Percentiles rank a stretch among this genome's conserved stretches.
phyloP scores from a whole-genome alignment of 1,284 basidiomycete species.

The Stygiomarasmius scandens region DNA sequence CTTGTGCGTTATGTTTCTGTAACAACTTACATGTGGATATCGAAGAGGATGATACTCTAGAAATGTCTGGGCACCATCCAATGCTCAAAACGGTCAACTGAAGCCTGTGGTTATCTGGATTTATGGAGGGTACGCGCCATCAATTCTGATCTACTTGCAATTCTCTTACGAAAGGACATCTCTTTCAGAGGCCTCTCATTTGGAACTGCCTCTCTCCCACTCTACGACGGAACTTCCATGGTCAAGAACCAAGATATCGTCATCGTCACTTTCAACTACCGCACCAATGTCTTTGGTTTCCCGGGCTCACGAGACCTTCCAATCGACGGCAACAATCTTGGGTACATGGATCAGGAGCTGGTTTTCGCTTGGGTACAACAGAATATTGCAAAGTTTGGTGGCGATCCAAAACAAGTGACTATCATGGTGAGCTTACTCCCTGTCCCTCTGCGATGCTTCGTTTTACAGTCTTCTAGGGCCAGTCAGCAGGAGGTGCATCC shows the following conservation, averaged over 20 bases:
- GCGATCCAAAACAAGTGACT: conserved; percentile 22
- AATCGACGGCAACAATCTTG: conserved; percentile 18
- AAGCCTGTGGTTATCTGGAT: conserved; percentile 12
- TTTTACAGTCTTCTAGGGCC: neutral
- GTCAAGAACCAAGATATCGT: conserved; percentile 22
- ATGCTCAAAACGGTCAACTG: neutral
- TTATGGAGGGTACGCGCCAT: conserved; percentile 6
- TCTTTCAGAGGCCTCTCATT: conserved; percentile 1
- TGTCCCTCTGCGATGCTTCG: neutral
- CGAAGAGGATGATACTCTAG: neutral
- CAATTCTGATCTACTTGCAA: too few species aligned
- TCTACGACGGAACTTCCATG: conserved; percentile 18
- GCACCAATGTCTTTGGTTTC: conserved; percentile 24
- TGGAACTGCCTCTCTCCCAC: conserved; percentile 10
- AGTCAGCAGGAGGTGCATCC: conserved; percentile 21
- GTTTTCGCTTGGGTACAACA: conserved; percentile 23
- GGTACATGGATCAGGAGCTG: conserved; percentile 24
- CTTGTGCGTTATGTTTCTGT: conserved; percentile 7
- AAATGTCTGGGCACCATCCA: conserved; percentile 12
- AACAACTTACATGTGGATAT: neutral
- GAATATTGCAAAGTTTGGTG: conserved; percentile 24
- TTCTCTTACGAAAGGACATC: too few species aligned
- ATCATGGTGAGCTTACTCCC: conserved; percentile 16
- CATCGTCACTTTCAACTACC: conserved; percentile 24
- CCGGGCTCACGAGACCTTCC: conserved; percentile 20